A percentile compares a stretch with the other conserved stretches of the same genome.
These are phyloP conservation scores for Solanum chmielewskii DNA, from an alignment of 257 asterid genomes.

Conservation along the genomic window DNA sequence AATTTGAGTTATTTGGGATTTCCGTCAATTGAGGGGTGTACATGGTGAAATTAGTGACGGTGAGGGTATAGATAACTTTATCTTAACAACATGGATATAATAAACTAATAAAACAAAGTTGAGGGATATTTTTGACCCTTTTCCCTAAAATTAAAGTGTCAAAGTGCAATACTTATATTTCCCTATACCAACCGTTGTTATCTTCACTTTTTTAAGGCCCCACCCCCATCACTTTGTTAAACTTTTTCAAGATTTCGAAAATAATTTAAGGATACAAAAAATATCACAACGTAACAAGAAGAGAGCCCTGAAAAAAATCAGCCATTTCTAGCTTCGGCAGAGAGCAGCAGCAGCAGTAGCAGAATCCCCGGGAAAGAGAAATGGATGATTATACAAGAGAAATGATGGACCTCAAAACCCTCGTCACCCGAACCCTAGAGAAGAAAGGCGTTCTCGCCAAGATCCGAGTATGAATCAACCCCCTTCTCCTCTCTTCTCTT, in stretches of 20 bases:
- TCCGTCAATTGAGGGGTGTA: no score
- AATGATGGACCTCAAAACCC: slow-evolving; percentile 99
- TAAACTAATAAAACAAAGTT: no score
- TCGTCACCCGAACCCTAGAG: slow-evolving; percentile 93
- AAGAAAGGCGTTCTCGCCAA: slow-evolving; percentile 99
- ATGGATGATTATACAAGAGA: slow-evolving; percentile 96
- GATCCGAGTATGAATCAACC: slow-evolving; percentile 62
- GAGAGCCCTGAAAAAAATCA: not conserved
- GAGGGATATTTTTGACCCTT: no score
- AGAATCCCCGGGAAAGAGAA: not conserved
- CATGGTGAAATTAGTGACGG: no score
- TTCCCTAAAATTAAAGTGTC: not conserved
- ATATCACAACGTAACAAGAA: not conserved
- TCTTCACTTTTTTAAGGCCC: not conserved
- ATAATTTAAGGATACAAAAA: not conserved
- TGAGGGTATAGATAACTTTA: no score
- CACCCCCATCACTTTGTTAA: not conserved
- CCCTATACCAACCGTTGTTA: not conserved
- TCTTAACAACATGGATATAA: no score
- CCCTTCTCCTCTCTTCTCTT: not conserved
- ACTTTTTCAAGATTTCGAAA: not conserved
- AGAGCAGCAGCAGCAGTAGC: not conserved
- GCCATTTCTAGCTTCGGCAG: not conserved
- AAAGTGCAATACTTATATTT: not conserved
- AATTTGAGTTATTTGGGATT: no score